Conservation (phyloP, 106 monocot genomes). For the Hemerocallis citrina region DNA sequence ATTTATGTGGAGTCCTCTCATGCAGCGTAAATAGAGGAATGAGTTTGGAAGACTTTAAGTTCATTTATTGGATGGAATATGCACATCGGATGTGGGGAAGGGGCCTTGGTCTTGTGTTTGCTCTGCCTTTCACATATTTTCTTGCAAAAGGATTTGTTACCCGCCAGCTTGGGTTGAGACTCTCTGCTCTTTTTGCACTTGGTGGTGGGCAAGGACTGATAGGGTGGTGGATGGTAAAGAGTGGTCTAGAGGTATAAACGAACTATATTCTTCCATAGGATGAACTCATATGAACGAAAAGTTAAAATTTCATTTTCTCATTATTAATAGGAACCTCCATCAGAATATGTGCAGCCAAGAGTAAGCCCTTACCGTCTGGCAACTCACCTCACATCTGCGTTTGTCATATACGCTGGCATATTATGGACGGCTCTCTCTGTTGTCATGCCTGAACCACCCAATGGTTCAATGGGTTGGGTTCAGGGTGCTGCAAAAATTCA, state of each 20-base stretch:
- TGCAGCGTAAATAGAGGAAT: constrained; percentile 82
- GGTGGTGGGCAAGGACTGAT: constrained; percentile 83
- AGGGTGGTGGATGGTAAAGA: constrained; percentile 98
- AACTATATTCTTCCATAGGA: background rate
- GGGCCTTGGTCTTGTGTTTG: constrained; percentile 71
- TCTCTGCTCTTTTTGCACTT: constrained; percentile 74
- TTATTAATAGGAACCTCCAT: constrained; percentile 52
- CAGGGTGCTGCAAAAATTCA: constrained; percentile 63
- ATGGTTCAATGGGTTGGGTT: constrained; percentile 53
- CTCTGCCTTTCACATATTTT: constrained; percentile 69
- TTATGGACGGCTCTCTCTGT: constrained; percentile 90
- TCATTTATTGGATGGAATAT: constrained; percentile 99
- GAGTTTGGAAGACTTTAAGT: constrained; percentile 85
- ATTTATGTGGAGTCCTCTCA: no score
- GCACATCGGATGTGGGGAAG: constrained; percentile 98
- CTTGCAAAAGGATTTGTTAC: constrained; percentile 72
- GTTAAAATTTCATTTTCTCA: background rate
- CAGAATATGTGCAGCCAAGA: constrained; percentile 87
- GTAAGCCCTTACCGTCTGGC: constrained; percentile 91
- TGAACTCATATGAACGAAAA: background rate
- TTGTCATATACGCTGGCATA: constrained; percentile 79
- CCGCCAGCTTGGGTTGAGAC: constrained; percentile 59
- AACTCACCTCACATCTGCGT: constrained; percentile 84
- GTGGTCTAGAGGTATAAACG: constrained; percentile 66
- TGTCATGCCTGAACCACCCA: constrained; percentile 82